These are phyloP conservation scores for Mallotus japonicus DNA, from an alignment of 441 rosid species.

Conservation along the genomic window DNA sequence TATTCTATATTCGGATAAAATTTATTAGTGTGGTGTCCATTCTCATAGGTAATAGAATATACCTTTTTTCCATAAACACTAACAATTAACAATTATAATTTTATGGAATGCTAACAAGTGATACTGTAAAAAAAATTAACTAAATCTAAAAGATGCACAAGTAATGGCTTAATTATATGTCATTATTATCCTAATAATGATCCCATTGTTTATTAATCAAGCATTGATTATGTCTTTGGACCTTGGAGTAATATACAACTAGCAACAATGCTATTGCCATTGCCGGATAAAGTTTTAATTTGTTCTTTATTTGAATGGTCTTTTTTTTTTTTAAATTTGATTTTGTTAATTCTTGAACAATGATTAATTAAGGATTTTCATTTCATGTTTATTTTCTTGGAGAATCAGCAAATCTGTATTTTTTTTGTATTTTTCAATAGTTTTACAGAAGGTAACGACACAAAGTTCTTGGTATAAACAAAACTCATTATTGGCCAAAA, in stretches of 20 bases:
- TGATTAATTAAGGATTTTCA: neutral
- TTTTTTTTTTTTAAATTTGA: neutral
- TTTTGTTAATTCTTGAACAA: neutral
- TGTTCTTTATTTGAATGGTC: neutral
- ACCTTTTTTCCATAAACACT: no score
- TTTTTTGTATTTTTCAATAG: neutral
- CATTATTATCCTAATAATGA: no score
- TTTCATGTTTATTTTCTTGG: neutral
- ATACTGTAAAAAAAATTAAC: no score
- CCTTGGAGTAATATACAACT: constrained; percentile 3
- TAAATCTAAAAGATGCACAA: no score
- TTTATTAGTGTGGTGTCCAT: no score
- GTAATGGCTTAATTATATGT: no score
- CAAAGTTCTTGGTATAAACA: neutral
- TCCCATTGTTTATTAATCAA: neutral
- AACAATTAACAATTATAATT: no score
- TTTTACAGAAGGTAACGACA: neutral
- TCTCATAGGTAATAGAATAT: no score
- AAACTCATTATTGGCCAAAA: no score
- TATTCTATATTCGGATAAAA: no score
- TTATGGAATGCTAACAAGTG: no score
- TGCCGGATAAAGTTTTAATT: neutral
- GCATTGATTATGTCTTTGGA: neutral
- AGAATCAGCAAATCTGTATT: neutral
- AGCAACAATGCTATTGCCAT: neutral